These are phyloP conservation scores for Penicillium paxilli DNA, from an alignment of 495 filamentous ascomycete genomes.

Conservation along the genomic window DNA sequence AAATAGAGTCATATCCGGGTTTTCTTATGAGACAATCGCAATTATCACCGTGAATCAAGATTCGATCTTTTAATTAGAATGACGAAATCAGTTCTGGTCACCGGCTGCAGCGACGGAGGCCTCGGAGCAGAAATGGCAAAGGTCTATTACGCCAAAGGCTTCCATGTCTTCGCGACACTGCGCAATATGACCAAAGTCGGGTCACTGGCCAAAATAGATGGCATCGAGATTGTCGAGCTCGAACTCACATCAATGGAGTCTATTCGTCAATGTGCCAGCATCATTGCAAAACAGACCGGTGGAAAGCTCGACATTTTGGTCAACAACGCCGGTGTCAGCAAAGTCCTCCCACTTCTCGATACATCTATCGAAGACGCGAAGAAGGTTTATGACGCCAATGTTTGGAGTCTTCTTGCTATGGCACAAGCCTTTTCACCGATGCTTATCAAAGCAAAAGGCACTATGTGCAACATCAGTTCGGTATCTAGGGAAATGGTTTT, in stretches of 20 bases:
- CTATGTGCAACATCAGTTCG: conserved; percentile 55
- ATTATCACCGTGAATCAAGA: too few species aligned
- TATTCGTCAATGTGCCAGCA: background rate
- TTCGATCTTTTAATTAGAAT: too few species aligned
- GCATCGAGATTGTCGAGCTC: conserved; percentile 5
- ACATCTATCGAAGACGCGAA: conserved; percentile 50
- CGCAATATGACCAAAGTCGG: conserved; percentile 3
- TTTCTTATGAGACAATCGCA: too few species aligned
- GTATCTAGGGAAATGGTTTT: conserved; percentile 36
- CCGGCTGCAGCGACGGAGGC: conserved; percentile 9
- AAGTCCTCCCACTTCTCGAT: conserved; percentile 43
- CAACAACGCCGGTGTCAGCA: background rate
- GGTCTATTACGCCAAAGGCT: conserved; percentile 3
- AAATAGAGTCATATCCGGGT: too few species aligned
- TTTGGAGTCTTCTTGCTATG: conserved; percentile 57
- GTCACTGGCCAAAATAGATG: background rate
- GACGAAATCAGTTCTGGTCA: conserved; percentile 5
- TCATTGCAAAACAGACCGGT: background rate
- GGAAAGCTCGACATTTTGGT: background rate
- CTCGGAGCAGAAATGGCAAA: conserved; percentile 12
- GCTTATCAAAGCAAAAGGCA: conserved; percentile 50
- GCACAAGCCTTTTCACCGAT: conserved; percentile 54
- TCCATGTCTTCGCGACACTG: conserved; percentile 4
- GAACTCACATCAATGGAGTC: conserved; percentile 8
- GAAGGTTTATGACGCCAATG: conserved; percentile 60